phyloP scores from a whole-genome alignment of 768 basidiomycete genomes.

The Megacollybia marginata region DNA sequence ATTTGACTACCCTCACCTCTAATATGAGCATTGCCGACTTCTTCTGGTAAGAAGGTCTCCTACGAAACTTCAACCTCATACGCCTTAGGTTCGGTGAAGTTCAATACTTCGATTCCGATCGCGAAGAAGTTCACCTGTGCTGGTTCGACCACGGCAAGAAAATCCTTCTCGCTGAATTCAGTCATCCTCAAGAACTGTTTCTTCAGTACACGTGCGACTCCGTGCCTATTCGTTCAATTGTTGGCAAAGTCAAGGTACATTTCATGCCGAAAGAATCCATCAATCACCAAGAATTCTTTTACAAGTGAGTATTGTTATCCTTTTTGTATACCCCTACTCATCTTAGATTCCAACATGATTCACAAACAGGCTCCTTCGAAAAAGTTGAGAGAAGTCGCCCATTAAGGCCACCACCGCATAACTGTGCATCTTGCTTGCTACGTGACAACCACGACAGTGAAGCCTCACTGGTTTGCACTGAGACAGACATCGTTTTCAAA shows the following conservation, averaged over 20 bases:
- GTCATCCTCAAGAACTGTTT: constrained; percentile 59
- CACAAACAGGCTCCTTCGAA: constrained; percentile 35
- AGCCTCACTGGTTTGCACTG: constrained; percentile 20
- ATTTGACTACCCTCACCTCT: constrained; percentile 16
- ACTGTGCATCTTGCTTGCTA: constrained; percentile 45
- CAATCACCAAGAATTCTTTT: constrained; percentile 41
- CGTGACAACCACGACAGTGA: constrained; percentile 24
- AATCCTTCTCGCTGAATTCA: constrained; percentile 54
- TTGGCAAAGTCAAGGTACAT: constrained; percentile 33
- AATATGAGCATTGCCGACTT: constrained; percentile 42
- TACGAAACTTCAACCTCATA: not conserved
- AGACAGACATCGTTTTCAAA: constrained; percentile 36
- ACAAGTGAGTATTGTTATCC: constrained; percentile 32
- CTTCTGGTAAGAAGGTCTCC: constrained; percentile 41
- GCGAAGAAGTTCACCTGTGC: constrained; percentile 50
- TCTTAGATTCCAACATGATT: constrained; percentile 31
- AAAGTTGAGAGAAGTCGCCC: constrained; percentile 26
- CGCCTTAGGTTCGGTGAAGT: constrained; percentile 61
- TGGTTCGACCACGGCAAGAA: constrained; percentile 70
- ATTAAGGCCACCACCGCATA: constrained; percentile 32
- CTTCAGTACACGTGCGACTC: constrained; percentile 47
- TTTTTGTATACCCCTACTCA: not conserved
- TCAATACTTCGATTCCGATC: constrained; percentile 37
- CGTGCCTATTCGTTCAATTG: constrained; percentile 29
- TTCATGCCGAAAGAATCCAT: constrained; percentile 15